These are phyloP conservation scores for Bjerkandera adusta DNA, from an alignment of 1,284 basidiomycete genomes.

Conservation along the genomic window DNA sequence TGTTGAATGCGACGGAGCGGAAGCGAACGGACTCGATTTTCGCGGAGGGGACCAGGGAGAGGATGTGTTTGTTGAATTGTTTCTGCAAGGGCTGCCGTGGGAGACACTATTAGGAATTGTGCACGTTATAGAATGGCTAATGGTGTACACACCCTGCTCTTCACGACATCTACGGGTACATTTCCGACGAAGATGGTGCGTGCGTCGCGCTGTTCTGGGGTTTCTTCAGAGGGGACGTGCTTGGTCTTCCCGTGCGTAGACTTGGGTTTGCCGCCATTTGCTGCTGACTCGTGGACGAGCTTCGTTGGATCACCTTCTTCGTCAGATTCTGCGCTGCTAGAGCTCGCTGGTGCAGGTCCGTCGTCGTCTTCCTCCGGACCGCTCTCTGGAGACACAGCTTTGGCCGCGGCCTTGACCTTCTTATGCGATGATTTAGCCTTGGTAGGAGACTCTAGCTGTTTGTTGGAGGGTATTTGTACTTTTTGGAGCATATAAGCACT, in stretches of 20 bases:
- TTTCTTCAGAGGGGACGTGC: conserved; percentile 66
- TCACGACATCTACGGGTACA: conserved; percentile 73
- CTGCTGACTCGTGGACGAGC: conserved; percentile 46
- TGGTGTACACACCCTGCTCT: conserved; percentile 58
- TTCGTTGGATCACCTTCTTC: conserved; percentile 37
- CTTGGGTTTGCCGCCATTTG: conserved; percentile 16
- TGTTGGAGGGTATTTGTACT: too few species aligned
- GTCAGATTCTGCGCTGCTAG: conserved; percentile 23
- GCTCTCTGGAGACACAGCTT: conserved; percentile 1
- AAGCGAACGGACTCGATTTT: conserved; percentile 91
- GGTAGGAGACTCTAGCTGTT: conserved; percentile 1
- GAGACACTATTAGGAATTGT: conserved; percentile 1
- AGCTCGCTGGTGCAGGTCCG: background rate
- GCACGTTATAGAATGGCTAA: background rate
- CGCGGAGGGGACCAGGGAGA: conserved; percentile 63
- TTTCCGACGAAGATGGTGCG: conserved; percentile 96
- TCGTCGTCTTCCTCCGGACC: conserved; percentile 11
- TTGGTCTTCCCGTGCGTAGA: conserved; percentile 30
- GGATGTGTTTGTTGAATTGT: conserved; percentile 70
- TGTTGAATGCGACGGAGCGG: conserved; percentile 85
- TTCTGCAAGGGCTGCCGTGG: conserved; percentile 54
- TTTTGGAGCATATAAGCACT: too few species aligned
- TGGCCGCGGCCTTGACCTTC: conserved; percentile 12
- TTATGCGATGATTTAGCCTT: conserved; percentile 6
- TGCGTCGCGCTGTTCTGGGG: conserved; percentile 65